Base-by-base conservation (phyloP, 208 protist species). In the Trypanosoma platydactyli region DNA sequence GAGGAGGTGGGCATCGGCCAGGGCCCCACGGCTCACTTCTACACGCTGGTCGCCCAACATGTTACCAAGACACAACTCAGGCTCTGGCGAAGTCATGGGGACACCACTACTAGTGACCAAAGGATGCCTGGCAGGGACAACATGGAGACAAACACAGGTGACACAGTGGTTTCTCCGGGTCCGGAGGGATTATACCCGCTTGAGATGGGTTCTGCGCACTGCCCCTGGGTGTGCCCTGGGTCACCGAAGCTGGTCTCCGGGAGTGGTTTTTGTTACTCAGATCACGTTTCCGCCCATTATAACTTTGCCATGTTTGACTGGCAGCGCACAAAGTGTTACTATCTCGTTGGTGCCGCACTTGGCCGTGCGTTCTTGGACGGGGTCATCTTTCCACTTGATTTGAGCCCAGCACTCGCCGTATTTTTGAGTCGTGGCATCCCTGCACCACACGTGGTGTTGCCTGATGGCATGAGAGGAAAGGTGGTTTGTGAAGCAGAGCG, bases 21-120 rank as follows among this genome's bases (percentile, higher is more conserved):
- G 40, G 93, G 93, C 22, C 93, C 93, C 16, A 97, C 91, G 1
- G 81, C 90, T 59, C 86, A 96, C 70, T 97, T 96, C 62, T 97
- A 92, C 68, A 93, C 88, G 15, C 72, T 90, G 24, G 62, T 96
- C 40, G 84, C 88, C 0, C 33, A 75, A 16, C 77, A 94, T 64
- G 54, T 84, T n/a, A 80, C 77, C 63, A 75, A 65, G 41, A 61
- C 62, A 25, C 13, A 46, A 0, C 52, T 86, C 3, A 15, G 56
- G 35, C 68, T 97, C 30, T 97, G 92, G 90, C 74, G 78, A 45
- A 70, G 64, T 57, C 51, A 41, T 40, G 58, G 48, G 1, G 12
- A 50, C n/a, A 42, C 20, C n/a, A 38, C 0, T 2, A 22, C 18
- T n/a, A 6, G 52, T 49, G 45, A 30, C 53, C 54, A 29, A 15